Evolutionary conservation across 1,139 yeast species (phyloP), one percentile per base, ranked within the genome.

Genomic region (Suhomyces bolitotheri): DNA sequence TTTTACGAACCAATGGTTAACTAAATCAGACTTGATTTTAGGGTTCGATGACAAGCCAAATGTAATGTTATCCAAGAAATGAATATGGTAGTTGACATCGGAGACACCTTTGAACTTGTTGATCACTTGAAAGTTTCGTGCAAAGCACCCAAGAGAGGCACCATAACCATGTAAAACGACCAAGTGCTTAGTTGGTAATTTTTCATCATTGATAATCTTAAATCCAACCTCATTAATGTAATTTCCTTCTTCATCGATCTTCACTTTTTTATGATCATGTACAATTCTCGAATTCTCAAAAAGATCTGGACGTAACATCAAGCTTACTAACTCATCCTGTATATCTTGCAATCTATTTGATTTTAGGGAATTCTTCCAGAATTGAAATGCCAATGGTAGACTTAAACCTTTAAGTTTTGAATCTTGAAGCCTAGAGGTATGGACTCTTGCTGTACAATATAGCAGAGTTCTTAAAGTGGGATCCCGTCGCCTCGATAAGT

Each of bases 131-230:
- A 88, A 78, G 51, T 87, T 90, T 38, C 89, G 69, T 47, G 88
- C 89, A 63, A 80, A 92, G 53, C 92, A 84, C 15, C 94, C 92
- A 11, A 84, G 70, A 0, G 95, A 83, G 0, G 97, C 95, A 0
- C 95, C 96, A 58, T 87, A 89, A 0, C 98, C 98, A 55, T 92
- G 98, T 11, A 92, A 53, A 50, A 92, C 68, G 4, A 89, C 88
- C 16, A 83, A 50, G 45, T 76, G 76, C 12, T 56, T 58, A 1
- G 54, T 47, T 2, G 46, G 43, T 4, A 36, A 46, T 1, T 16
- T 19, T 2, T 45, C 34, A 23, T 41, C 39, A 31, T 58, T 51
- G 19, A 37, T 40, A n/a, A 60, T 49, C 11, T 47, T 49, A 20
- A 59, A 45, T 16, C 43, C 43, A 5, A 55, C 51, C 36, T 71